Evolutionary conservation across 768 basidiomycete genomes (phyloP).

Genomic region (Wakefieldia striispora): DNA sequence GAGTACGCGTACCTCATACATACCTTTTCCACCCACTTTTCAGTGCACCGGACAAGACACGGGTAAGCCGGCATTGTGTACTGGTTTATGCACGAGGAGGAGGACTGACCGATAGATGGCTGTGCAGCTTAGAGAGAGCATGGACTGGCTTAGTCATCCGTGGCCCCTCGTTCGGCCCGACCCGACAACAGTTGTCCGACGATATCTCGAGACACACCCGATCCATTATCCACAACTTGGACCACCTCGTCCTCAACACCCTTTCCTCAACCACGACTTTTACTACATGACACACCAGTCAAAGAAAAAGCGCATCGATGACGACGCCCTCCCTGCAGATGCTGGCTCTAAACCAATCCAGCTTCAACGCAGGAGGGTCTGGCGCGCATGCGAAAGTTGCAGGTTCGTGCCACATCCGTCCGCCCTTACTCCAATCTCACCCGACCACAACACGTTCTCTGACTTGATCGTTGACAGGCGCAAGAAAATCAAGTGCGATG

Average conservation of each 20-base stretch:
- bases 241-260: slow-evolving; percentile 19
- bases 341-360: slow-evolving; percentile 67
- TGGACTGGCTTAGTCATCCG: slow-evolving; percentile 35
- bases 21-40: slow-evolving; percentile 16
- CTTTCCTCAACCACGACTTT: slow-evolving; percentile 42
- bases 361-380: slow-evolving; percentile 76
- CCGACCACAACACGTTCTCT: slow-evolving; percentile 13
- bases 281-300: slow-evolving; percentile 51
- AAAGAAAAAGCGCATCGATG: slow-evolving; percentile 79
- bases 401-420: slow-evolving; percentile 48
- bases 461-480: slow-evolving; percentile 46
- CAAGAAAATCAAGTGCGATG: slow-evolving; percentile 94
- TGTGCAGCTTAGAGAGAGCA: slow-evolving; percentile 17
- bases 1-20: slow-evolving; percentile 20
- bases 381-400: slow-evolving; percentile 89
- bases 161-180: slow-evolving; percentile 34
- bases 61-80: slow-evolving; percentile 19
- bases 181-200: slow-evolving; percentile 34
- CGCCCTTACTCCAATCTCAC: slow-evolving; percentile 4
- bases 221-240: slow-evolving; percentile 20
- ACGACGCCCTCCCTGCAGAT: slow-evolving; percentile 49
- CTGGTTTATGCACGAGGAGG: slow-evolving; percentile 18
- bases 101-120: slow-evolving; percentile 21
- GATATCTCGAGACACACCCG: slow-evolving; percentile 31
- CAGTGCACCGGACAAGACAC: slow-evolving; percentile 6